Base-by-base conservation (phyloP, 2,329 filamentous ascomycete species). In the Acarospora socialis region DNA sequence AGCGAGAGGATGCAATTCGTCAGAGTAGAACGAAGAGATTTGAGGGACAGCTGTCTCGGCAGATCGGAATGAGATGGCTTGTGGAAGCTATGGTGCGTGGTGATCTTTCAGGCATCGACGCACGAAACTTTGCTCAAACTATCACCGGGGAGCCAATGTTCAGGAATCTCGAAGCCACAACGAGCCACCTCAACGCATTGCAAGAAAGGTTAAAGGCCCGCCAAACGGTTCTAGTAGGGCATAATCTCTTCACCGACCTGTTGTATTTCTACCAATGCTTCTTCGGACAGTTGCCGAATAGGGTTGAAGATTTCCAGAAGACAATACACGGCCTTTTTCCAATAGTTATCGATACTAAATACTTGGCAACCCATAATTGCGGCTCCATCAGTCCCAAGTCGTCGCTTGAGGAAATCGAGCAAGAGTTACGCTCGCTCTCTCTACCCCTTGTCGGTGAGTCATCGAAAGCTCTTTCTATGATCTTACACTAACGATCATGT, bases 171-270 rank as follows among this genome's bases (percentile, higher is more conserved):
- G 26, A n/a, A 16, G 16, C 12, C 2, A 10, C 18, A 7, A 29
- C 13, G n/a, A 12, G 26, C 18, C 47, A 54, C 22, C 42, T 51
- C n/a, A 34, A 49, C 2, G 33, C 46, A 4, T 32, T 61, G 24
- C 53, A 60, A 32, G 43, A 50, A 4, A 48, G 54, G 4, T 45
- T 76, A 8, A 57, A 56, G 25, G 47, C 51, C 13, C 61, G 57
- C 13, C 57, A 61, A 9, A 60, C 63, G 2, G 56, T 72, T 1
- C 43, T 77, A 2, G 65, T 77, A 2, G 72, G 41, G 71, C 72
- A 77, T 50, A 77, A 77, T 42, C 61, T 72, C 43, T 73, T 77
- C 46, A 65, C 65, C 1, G 72, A 77, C 43, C 46, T 77, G 23
- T 57, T 74, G n/a, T 73, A 74, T 44, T 57, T 77, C 35, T 73